Evolutionary conservation across 2,329 filamentous ascomycete genomes (phyloP).

Genomic region (Coniochaeta sp.): DNA sequence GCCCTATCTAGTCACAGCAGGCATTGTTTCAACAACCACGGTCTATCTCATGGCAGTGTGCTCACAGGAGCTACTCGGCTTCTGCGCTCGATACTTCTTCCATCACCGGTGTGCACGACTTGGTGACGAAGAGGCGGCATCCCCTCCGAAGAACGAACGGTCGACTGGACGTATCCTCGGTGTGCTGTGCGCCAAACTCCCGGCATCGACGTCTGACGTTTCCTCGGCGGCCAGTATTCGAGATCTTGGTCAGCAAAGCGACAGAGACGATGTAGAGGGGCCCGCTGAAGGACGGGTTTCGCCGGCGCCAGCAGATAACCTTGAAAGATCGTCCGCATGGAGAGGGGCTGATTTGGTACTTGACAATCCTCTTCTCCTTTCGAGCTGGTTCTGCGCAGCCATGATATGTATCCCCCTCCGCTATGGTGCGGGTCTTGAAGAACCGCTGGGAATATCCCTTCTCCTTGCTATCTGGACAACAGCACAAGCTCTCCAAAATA

Average conservation of each 20-base stretch:
- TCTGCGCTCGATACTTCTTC: neutral
- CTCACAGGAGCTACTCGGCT: constrained; percentile 14
- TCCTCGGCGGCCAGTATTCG: neutral
- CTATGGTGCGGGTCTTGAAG: constrained; percentile 20
- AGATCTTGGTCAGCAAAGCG: neutral
- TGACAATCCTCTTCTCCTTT: constrained; percentile 21
- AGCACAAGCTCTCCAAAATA: constrained; percentile 28
- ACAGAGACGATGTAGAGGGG: neutral
- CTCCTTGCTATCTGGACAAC: constrained; percentile 43
- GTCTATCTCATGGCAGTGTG: constrained; percentile 20
- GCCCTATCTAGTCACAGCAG: constrained; percentile 21
- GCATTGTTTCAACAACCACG: constrained; percentile 19
- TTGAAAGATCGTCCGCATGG: neutral
- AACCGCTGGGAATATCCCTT: constrained; percentile 36
- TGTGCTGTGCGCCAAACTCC: neutral
- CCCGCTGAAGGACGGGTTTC: neutral
- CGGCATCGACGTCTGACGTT: neutral
- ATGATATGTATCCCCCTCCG: constrained; percentile 35
- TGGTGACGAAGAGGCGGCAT: neutral
- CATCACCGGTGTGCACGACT: neutral
- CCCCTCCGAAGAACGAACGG: neutral
- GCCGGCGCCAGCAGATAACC: neutral
- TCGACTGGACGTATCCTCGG: neutral
- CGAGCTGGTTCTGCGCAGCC: constrained; percentile 23
- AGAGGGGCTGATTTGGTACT: neutral